phyloP scores from a whole-genome alignment of 257 asterid species.

The Craterostigma plantagineum region DNA sequence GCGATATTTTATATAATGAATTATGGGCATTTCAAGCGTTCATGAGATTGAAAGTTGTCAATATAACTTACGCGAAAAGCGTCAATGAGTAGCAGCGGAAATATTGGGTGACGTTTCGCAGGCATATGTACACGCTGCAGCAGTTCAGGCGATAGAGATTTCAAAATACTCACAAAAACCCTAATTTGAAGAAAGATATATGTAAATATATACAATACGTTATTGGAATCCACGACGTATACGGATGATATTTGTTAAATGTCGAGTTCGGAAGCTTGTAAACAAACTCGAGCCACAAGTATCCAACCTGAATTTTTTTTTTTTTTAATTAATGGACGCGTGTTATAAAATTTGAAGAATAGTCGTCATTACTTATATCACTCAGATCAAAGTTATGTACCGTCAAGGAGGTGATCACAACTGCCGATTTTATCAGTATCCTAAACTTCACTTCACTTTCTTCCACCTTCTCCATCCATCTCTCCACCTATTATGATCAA shows the following conservation, averaged over 20 bases:
- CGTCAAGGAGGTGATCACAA: slow-evolving; percentile 30
- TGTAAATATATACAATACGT: slow-evolving; percentile 27
- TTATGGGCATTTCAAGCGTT: too few species aligned
- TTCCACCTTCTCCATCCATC: slow-evolving; percentile 91
- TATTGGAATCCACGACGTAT: slow-evolving; percentile 91
- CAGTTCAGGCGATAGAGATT: slow-evolving; percentile 9
- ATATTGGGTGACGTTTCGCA: slow-evolving; percentile 71
- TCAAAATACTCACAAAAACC: not conserved
- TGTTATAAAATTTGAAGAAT: slow-evolving; percentile 8
- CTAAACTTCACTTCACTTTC: slow-evolving; percentile 64
- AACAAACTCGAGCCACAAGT: slow-evolving; percentile 61
- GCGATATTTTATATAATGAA: too few species aligned
- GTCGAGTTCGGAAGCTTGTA: slow-evolving; percentile 79
- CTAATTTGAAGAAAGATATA: slow-evolving; percentile 1
- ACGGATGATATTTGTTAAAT: slow-evolving; percentile 86
- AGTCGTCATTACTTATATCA: not conserved
- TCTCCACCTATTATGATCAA: slow-evolving; percentile 51
- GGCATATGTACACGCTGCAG: slow-evolving; percentile 58
- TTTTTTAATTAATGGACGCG: not conserved
- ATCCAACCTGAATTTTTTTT: slow-evolving; percentile 51
- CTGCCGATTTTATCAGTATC: slow-evolving; percentile 40
- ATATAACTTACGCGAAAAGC: slow-evolving; percentile 67
- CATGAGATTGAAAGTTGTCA: too few species aligned
- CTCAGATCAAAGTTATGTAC: slow-evolving; percentile 24
- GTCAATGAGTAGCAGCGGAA: slow-evolving; percentile 71